Evolutionary conservation across 148 eudicot genomes (phyloP).

Genomic region (Spergularia bocconei): DNA sequence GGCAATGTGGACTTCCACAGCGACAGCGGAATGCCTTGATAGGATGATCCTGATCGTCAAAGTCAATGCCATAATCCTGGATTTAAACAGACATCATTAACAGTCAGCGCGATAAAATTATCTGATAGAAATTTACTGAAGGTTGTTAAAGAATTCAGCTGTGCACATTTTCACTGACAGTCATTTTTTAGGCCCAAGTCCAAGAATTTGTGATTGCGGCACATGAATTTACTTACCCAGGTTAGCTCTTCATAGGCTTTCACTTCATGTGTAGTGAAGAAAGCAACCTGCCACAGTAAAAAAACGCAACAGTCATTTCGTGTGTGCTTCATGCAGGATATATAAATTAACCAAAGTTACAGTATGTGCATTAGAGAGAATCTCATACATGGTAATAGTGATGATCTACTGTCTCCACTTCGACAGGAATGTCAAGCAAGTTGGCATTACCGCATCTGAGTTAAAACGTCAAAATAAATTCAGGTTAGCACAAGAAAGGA

Average conservation of each 20-base stretch:
- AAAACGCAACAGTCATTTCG: neutral
- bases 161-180: too few relatives aligned
- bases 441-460: conserved; percentile 56
- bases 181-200: too few relatives aligned
- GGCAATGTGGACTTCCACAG: conserved; percentile 50
- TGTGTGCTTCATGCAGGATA: neutral
- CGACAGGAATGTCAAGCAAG: conserved; percentile 60
- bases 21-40: conserved; percentile 57
- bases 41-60: conserved; percentile 52
- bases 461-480: neutral
- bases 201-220: too few relatives aligned
- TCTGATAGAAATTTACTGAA: neutral
- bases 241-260: conserved; percentile 59
- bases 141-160: neutral
- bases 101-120: too few relatives aligned
- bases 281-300: conserved; percentile 51
- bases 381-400: conserved; percentile 65
- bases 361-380: conserved; percentile 1
- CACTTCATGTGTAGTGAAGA: conserved; percentile 54
- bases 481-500: neutral
- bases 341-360: neutral
- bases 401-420: conserved; percentile 68
- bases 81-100: neutral
- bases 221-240: conserved; percentile 48
- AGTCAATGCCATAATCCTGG: conserved; percentile 69